Base-by-base conservation (phyloP, 225 moss, liverwort and hornwort genomes). In the Takakia lepidozioides region DNA sequence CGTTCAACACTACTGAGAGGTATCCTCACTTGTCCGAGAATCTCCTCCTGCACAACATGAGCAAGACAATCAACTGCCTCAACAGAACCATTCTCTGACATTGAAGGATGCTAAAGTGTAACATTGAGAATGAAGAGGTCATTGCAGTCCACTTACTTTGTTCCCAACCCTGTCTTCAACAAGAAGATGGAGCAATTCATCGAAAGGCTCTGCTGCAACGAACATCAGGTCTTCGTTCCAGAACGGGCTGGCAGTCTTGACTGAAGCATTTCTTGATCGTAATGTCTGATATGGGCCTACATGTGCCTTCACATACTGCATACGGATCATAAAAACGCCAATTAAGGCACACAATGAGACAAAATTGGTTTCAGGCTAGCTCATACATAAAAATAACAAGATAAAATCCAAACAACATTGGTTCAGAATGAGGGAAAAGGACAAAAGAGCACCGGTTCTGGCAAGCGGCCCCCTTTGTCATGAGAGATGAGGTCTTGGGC, bases 141-240 rank as follows among this genome's bases (percentile, higher is more conserved):
- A n/a, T n/a, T n/a, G n/a, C n/a, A n/a, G n/a, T n/a, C n/a, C n/a
- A n/a, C 51, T 43, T 49, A 78, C 67, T 27, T 71, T 78, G 0
- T 60, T 46, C 7, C 66, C 68, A 3, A 78, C 27, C 23, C 77
- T 49, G 43, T 98, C 82, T 63, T 87, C 84, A 5, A 98, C 64
- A 3, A 64, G 29, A 16, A 98, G 66, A 14, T 75, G 56, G 50
- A 98, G 70, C 48, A 82, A 56, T 52, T 98, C 95, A 3, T 98
- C 95, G 22, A 98, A 90, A 7, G 95, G 95, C 56, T 90, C 95
- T 5, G 95, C 90, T 28, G 78, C 95, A 30, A 98, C 95, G 28
- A 98, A 90, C 73, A 98, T 64, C 19, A 82, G 48, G 29, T 87
- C 90, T 52, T 98, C 86, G 25, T 87, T 82, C 95, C 95, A 98